Evolutionary conservation across 768 basidiomycete genomes (phyloP).

Genomic region (Tubosaeta sp.): DNA sequence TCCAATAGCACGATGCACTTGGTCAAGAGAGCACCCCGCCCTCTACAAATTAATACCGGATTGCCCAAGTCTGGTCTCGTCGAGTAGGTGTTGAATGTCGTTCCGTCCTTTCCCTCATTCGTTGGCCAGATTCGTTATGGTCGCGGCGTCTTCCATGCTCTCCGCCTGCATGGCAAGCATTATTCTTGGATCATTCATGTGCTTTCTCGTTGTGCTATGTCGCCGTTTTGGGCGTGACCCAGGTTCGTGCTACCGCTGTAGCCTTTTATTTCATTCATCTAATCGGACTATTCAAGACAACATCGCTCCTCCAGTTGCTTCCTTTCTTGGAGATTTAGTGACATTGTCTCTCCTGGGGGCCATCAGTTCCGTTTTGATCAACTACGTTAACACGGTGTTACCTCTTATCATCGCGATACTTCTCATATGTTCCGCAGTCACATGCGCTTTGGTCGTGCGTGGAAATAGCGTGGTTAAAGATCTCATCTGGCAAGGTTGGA

Average conservation of each 20-base stretch:
- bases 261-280: not conserved
- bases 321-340: conserved; percentile 89
- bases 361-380: conserved; percentile 68
- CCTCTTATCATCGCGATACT: conserved; percentile 54
- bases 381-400: conserved; percentile 57
- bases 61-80: conserved; percentile 35
- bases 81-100: conserved; percentile 30
- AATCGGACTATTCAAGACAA: conserved; percentile 56
- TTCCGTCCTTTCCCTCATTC: conserved; percentile 3
- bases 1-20: conserved; percentile 13
- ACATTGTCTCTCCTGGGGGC: conserved; percentile 81
- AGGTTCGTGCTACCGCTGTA: conserved; percentile 42
- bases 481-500: conserved; percentile 83
- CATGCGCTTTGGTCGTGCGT: conserved; percentile 53
- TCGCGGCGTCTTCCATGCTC: conserved; percentile 74
- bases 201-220: conserved; percentile 73
- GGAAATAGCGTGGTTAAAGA: conserved; percentile 67
- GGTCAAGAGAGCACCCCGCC: conserved; percentile 18
- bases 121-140: conserved; percentile 61
- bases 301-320: conserved; percentile 90
- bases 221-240: conserved; percentile 76
- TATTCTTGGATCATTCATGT: conserved; percentile 92
- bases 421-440: conserved; percentile 43
- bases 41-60: conserved; percentile 24
- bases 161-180: conserved; percentile 74